Conservation (phyloP, 495 filamentous ascomycete genomes). For the Podospora pseudocomata region DNA sequence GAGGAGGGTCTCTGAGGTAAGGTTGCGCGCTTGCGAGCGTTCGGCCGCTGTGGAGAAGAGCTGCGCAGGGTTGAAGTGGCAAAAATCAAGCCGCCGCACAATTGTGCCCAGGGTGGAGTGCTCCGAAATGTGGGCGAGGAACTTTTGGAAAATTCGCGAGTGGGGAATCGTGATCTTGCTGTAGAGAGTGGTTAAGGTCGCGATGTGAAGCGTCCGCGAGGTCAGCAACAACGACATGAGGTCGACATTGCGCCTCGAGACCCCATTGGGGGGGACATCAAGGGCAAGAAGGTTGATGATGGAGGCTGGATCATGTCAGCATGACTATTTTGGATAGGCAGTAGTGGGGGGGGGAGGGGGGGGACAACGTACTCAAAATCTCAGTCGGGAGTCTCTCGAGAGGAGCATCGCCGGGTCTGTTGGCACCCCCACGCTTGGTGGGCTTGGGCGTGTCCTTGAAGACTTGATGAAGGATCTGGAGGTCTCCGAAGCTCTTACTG, state of each 20-base stretch:
- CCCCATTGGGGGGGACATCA: constrained; percentile 73
- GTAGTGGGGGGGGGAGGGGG: not conserved
- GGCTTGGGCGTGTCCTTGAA: constrained; percentile 45
- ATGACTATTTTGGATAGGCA: not conserved
- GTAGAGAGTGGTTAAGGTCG: constrained; percentile 75
- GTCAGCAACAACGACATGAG: constrained; percentile 73
- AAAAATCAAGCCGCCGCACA: constrained; percentile 80
- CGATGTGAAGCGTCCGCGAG: constrained; percentile 69
- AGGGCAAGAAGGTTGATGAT: constrained; percentile 73
- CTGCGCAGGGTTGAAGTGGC: constrained; percentile 81
- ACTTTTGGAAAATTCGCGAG: constrained; percentile 82
- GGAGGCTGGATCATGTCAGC: constrained; percentile 50
- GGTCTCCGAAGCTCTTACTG: constrained; percentile 70
- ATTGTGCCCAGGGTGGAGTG: constrained; percentile 73
- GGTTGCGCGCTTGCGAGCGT: constrained; percentile 74
- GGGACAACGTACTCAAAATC: constrained; percentile 60
- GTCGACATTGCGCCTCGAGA: constrained; percentile 76
- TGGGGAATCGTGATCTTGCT: constrained; percentile 82
- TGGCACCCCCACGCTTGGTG: constrained; percentile 25
- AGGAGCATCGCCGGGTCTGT: constrained; percentile 39
- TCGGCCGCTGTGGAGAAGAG: constrained; percentile 76
- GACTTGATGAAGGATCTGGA: constrained; percentile 55
- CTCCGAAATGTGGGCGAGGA: constrained; percentile 66
- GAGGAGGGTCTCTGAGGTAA: constrained; percentile 72
- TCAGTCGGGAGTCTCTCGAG: constrained; percentile 68